Percentiles rank a stretch among this genome's conserved stretches.
Evolutionary conservation across 2,329 filamentous ascomycete species (phyloP).

Genomic region (Zymoseptoria ardabiliae): DNA sequence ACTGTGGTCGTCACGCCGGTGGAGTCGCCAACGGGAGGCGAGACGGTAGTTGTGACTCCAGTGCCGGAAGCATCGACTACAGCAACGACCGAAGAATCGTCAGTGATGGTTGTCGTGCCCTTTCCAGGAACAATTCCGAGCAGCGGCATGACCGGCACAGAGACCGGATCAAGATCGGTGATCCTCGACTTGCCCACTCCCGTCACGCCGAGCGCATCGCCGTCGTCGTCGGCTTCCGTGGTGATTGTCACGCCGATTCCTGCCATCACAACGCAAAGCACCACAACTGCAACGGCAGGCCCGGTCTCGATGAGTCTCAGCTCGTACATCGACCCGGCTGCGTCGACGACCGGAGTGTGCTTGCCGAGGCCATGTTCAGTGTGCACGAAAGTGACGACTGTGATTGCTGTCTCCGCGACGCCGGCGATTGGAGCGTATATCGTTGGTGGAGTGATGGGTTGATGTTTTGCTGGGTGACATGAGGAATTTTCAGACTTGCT

Average conservation of each 20-base stretch:
- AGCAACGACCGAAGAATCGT: background rate
- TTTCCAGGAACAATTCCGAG: background rate
- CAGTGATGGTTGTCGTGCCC: background rate
- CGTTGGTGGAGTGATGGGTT: background rate
- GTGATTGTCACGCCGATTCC: background rate
- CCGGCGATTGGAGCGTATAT: background rate
- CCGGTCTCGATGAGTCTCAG: background rate
- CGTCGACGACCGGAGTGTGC: background rate
- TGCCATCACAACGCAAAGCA: background rate
- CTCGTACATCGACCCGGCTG: background rate
- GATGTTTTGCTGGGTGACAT: background rate
- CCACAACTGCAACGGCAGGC: background rate
- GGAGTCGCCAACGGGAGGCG: background rate
- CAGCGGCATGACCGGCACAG: background rate
- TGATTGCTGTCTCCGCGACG: background rate
- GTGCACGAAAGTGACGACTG: background rate
- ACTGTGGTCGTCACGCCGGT: background rate
- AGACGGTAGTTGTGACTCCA: background rate
- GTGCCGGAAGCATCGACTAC: background rate
- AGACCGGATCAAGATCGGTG: background rate
- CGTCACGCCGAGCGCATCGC: background rate
- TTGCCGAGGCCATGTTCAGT: background rate
- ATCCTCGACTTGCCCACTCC: background rate
- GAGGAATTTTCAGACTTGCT: background rate
- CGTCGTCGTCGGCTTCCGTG: background rate